Base-by-base conservation (phyloP, 2,329 filamentous ascomycete genomes). In the Botryotinia convoluta region DNA sequence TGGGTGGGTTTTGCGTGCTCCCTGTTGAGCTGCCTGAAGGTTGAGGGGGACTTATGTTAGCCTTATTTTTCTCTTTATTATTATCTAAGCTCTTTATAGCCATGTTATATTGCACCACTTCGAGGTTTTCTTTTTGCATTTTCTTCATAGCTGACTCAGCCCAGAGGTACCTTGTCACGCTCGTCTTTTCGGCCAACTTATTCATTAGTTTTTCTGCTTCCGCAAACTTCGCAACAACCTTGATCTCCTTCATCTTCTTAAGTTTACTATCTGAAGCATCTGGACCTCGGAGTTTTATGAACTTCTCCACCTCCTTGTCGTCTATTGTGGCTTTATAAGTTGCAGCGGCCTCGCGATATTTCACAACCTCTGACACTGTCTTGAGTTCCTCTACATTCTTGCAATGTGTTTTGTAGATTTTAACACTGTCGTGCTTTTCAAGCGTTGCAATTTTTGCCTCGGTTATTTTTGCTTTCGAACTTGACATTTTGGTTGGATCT, bases 331-430 rank as follows among this genome's bases (percentile, higher is more conserved):
- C 2, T 0, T 45, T 22, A 45, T 10, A 45, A 45, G 48, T 51
- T 6, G 0, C 3, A 1, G 0, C 10, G 0, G 48, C 48, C 0
- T 2, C 1, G 10, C 26, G 7, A 51, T 51, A n/a, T 14, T 0
- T 6, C 48, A n/a, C 4, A 51, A 51, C 48, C 7, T 45, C 18
- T 20, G 44, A 2, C 1, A 2, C 7, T 4, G 9, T 10, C 14
- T 59, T 4, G 29, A 3, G 8, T 0, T 32, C 3, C n/a, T 16
- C 4, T 3, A 59, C 16, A 8, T 20, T n/a, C 2, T 4, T 18
- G 26, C 54, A 18, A 18, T 22, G 7, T 18, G 3, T 0, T 2
- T 18, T 20, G n/a, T 59, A 32, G n/a, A 2, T 18, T 29, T 18
- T 0, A 16, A 57, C 12, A 7, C 18, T 57, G 14, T 14, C 14